Conservation (phyloP, 2,329 filamentous ascomycete genomes). For the Pestalotiopsis sp. region DNA sequence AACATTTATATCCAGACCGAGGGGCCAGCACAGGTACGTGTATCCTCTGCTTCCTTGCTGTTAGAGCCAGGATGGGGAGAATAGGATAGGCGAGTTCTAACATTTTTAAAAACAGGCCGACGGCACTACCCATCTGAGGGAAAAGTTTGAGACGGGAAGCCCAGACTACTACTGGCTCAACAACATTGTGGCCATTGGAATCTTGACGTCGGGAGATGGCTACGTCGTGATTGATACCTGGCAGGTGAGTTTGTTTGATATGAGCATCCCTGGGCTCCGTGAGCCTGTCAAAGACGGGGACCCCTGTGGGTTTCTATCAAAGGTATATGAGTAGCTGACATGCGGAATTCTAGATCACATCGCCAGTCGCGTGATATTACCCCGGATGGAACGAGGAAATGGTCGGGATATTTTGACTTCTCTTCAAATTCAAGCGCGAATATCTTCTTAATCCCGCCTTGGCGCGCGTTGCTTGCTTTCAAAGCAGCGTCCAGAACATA, state of each 20-base stretch:
- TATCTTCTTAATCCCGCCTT: no score
- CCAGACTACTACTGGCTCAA: slow-evolving; percentile 34
- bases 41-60: not conserved
- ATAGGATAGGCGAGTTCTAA: not conserved
- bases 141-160: slow-evolving; percentile 30
- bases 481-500: no score
- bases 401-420: not conserved
- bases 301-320: not conserved
- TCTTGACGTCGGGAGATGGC: slow-evolving; percentile 22
- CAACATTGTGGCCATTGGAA: slow-evolving; percentile 31
- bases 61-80: not conserved
- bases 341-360: not conserved
- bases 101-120: slow-evolving; percentile 12
- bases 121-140: slow-evolving; percentile 26
- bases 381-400: not conserved
- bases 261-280: no score
- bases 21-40: slow-evolving; percentile 26
- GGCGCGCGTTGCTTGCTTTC: no score
- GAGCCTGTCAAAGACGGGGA: no score
- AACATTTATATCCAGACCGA: slow-evolving; percentile 33
- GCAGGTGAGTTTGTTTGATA: slow-evolving; percentile 23
- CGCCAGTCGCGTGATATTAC: not conserved
- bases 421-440: no score
- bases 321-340: not conserved
- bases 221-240: slow-evolving; percentile 30